Base-by-base conservation (phyloP, 2,329 filamentous ascomycete species). In the Fusarium graminum region DNA sequence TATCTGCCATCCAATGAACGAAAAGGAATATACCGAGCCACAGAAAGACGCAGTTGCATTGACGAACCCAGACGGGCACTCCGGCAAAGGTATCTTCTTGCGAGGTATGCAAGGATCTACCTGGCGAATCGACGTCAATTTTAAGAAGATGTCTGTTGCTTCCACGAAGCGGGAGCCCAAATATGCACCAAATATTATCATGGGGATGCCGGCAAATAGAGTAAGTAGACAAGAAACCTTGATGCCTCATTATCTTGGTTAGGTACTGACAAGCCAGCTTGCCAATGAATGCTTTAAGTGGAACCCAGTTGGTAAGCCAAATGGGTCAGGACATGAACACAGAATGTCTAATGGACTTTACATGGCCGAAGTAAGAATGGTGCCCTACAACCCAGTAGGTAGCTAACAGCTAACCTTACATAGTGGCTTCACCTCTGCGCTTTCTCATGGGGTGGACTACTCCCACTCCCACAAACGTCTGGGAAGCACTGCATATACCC, bases 391-490 rank as follows among this genome's bases (percentile, higher is more conserved):
- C 22, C 6, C 22, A 22, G 22, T 6, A 22, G 22, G 22, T 4
- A 22, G 4, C 22, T 6, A 10, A 38, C 16, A 16, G 12, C 34
- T 36, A n/a, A 36, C 13, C 4, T 19, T 39, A 3, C 5, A 6
- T 17, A 44, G 43, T 32, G 43, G 43, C 43, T 45, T n/a, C 28
- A 45, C 8, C 28, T 45, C 3, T 34, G 26, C 4, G 43, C 28
- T 10, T 34, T 16, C 8, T 45, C 29, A 12, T 30, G 28, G 28
- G 42, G 42, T 1, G 42, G 26, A 10, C n/a, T 32, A 6, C n/a
- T 4, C 9, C 4, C 11, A 4, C 17, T 3, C 1, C 5, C 16
- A 12, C 1, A 25, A 4, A 4, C 17, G 12, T 14, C 10, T 4
- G 17, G 28, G 3, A 4, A 19, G 5, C 11, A 19, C 0, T 6